These are phyloP conservation scores for Cutaneotrichosporon mucoides DNA, from an alignment of 1,284 basidiomycete species.

Conservation along the genomic window DNA sequence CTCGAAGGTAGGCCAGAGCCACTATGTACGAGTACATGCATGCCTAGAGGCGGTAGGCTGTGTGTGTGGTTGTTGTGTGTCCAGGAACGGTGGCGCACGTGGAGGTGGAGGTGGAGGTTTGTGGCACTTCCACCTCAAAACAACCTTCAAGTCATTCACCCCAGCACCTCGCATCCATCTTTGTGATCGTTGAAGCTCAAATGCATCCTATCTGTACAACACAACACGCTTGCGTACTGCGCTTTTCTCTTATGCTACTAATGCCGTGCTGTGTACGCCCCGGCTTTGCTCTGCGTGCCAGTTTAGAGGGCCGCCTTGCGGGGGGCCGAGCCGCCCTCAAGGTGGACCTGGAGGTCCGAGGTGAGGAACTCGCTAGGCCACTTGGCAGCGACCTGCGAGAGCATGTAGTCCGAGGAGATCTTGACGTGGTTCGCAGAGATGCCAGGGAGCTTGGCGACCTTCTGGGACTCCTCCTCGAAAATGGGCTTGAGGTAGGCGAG, in stretches of 20 bases:
- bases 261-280: not conserved
- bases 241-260: not conserved
- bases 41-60: too few species aligned
- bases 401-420: constrained; percentile 78
- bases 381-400: constrained; percentile 71
- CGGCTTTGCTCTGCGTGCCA: not conserved
- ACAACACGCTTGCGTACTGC: constrained; percentile 1
- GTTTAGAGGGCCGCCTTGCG: constrained; percentile 24
- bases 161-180: too few species aligned
- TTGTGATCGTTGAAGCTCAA: not conserved
- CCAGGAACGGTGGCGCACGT: too few species aligned
- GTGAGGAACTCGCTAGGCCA: constrained; percentile 94
- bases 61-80: too few species aligned
- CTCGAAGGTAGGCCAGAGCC: too few species aligned
- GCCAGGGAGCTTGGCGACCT: constrained; percentile 56
- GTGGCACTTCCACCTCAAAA: too few species aligned
- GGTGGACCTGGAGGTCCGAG: constrained; percentile 74
- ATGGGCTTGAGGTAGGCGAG: constrained; percentile 69
- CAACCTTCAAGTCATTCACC: too few species aligned
- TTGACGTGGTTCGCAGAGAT: constrained; percentile 72
- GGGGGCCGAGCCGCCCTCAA: constrained; percentile 57
- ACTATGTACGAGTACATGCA: too few species aligned
- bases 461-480: constrained; percentile 71
- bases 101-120: too few species aligned
- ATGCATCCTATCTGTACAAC: constrained; percentile 5